These are phyloP conservation scores for Epichloe uncinata DNA, from an alignment of 2,329 filamentous ascomycete genomes.

Conservation along the genomic window DNA sequence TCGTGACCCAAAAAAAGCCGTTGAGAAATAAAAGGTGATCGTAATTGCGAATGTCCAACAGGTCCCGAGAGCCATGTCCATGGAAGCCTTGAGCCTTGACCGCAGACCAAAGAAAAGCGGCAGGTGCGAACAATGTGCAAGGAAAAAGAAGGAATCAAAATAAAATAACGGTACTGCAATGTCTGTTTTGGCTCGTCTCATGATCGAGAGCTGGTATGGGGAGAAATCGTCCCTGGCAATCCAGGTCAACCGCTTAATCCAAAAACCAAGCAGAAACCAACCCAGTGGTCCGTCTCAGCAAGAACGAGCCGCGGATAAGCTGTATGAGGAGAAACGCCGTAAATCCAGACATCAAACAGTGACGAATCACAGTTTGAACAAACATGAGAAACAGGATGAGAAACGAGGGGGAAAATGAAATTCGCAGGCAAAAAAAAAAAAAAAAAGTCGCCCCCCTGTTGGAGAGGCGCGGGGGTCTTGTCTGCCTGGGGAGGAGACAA, in stretches of 20 bases:
- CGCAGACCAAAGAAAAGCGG: neutral
- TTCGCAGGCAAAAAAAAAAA: neutral
- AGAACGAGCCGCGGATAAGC: neutral
- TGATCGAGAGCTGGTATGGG: neutral
- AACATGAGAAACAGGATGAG: slow-evolving; percentile 9
- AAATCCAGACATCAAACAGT: slow-evolving; percentile 11
- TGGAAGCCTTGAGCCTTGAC: neutral
- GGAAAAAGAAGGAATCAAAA: neutral
- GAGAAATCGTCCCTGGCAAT: neutral
- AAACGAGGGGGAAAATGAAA: neutral
- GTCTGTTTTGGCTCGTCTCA: neutral
- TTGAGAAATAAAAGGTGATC: slow-evolving; percentile 14
- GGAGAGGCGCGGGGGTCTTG: too few relatives aligned
- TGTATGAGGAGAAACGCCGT: slow-evolving; percentile 13
- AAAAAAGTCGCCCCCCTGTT: neutral
- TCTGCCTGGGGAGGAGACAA: slow-evolving; percentile 2
- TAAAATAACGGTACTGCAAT: neutral
- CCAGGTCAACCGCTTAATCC: neutral
- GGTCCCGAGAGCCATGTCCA: neutral
- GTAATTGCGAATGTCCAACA: slow-evolving; percentile 10
- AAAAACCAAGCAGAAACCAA: neutral
- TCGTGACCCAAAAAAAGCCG: slow-evolving; percentile 18
- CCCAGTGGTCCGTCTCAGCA: neutral
- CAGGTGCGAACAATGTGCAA: neutral
- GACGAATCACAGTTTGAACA: slow-evolving; percentile 15